These are phyloP conservation scores for Heritiera fomes DNA, from an alignment of 345 rosid genomes.

Conservation along the genomic window DNA sequence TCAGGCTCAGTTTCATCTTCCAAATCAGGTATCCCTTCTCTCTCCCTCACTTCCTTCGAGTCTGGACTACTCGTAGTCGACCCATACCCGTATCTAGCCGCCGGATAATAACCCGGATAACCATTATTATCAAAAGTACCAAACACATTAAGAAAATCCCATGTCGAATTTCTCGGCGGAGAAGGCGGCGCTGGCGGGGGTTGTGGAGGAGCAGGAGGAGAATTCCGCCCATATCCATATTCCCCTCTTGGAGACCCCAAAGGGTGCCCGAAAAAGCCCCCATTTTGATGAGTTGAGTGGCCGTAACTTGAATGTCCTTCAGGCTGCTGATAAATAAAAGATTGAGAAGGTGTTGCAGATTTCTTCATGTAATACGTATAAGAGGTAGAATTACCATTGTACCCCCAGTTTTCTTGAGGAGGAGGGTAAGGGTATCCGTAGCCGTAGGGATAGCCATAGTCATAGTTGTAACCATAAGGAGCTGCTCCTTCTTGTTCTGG, in stretches of 20 bases:
- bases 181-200: conserved; percentile 70
- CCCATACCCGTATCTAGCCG: conserved; percentile 39
- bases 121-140: conserved; percentile 49
- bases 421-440: conserved; percentile 36
- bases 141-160: conserved; percentile 86
- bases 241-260: conserved; percentile 39
- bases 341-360: conserved; percentile 60
- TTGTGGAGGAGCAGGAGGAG: conserved; percentile 40
- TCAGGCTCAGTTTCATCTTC: conserved; percentile 88
- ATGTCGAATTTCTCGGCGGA: conserved; percentile 66
- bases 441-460: conserved; percentile 6
- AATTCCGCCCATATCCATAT: conserved; percentile 28
- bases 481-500: conserved; percentile 21
- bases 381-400: conserved; percentile 31
- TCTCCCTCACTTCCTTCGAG: conserved; percentile 84
- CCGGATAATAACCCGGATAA: conserved; percentile 34
- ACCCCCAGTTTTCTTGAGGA: conserved; percentile 47
- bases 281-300: conserved; percentile 42
- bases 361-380: conserved; percentile 69
- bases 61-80: conserved; percentile 79
- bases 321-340: conserved; percentile 70
- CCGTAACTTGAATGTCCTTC: conserved; percentile 44
- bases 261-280: conserved; percentile 56
- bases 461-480: conserved; percentile 26
- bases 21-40: conserved; percentile 96